Evolutionary conservation across 805 yeast genomes (phyloP).

Genomic region (Suhomyces tanzawaensis): DNA sequence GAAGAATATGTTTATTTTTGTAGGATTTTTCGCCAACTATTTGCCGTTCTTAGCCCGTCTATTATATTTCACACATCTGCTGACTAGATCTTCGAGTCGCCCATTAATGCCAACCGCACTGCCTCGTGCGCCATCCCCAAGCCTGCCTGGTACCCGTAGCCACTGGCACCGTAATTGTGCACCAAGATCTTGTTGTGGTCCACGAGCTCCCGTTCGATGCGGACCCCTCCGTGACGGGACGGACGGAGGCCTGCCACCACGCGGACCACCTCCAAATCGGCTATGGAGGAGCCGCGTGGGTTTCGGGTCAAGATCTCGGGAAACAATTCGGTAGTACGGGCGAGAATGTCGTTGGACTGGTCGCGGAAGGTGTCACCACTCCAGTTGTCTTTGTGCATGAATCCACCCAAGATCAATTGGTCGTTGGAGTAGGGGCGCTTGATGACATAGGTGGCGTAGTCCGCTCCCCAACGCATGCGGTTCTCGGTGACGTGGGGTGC

Average conservation of each 20-base stretch:
- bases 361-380: slow-evolving; percentile 54
- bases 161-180: slow-evolving; percentile 73
- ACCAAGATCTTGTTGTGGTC: slow-evolving; percentile 37
- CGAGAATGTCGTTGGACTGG: slow-evolving; percentile 60
- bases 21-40: too few relatives aligned
- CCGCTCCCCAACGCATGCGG: slow-evolving; percentile 57
- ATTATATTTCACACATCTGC: too few relatives aligned
- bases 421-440: slow-evolving; percentile 68
- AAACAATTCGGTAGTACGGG: slow-evolving; percentile 50
- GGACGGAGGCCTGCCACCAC: slow-evolving; percentile 79
- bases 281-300: slow-evolving; percentile 30
- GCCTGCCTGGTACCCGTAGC: slow-evolving; percentile 68
- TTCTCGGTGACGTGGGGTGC: slow-evolving; percentile 69
- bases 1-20: too few relatives aligned
- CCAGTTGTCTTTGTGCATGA: slow-evolving; percentile 61
- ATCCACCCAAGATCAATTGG: slow-evolving; percentile 75
- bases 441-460: slow-evolving; percentile 62
- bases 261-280: slow-evolving; percentile 52
- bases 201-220: slow-evolving; percentile 56
- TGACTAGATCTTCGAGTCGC: slow-evolving; percentile 3
- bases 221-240: slow-evolving; percentile 68
- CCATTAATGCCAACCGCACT: slow-evolving; percentile 21
- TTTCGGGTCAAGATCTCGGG: slow-evolving; percentile 47
- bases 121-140: slow-evolving; percentile 56
- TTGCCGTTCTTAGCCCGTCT: too few relatives aligned